phyloP scores from a whole-genome alignment of 352 stramenopile species.

The Phytophthora niederhauseri region DNA sequence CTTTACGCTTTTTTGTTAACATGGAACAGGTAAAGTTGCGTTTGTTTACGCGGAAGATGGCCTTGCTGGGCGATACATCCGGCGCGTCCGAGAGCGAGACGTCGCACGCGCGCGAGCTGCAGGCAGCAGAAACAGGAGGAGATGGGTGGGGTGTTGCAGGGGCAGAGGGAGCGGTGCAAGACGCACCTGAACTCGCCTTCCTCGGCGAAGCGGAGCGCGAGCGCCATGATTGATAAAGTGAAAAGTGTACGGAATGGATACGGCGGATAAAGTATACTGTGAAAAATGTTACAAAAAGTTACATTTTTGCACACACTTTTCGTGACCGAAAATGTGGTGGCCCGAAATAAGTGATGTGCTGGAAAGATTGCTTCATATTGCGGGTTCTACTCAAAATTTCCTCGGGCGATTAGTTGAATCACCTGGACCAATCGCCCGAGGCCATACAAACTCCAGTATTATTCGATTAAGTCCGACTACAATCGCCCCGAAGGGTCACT shows the following conservation, averaged over 20 bases:
- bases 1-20: background rate
- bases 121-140: background rate
- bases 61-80: constrained; percentile 29
- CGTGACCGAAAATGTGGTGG: too few species aligned
- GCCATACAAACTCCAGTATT: too few species aligned
- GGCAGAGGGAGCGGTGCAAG: background rate
- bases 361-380: too few species aligned
- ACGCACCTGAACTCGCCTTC: constrained; percentile 65
- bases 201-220: constrained; percentile 50
- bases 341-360: too few species aligned
- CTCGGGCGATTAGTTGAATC: too few species aligned
- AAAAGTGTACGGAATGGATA: constrained; percentile 1
- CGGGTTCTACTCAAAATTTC: too few species aligned
- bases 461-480: too few species aligned
- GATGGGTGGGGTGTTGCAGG: background rate
- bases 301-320: too few species aligned
- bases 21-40: background rate
- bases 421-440: too few species aligned
- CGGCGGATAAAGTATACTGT: background rate
- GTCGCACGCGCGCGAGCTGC: constrained; percentile 58
- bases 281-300: too few species aligned
- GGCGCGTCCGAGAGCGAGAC: constrained; percentile 33
- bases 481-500: too few species aligned
- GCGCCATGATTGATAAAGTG: constrained; percentile 34
- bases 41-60: constrained; percentile 62